These are phyloP conservation scores for Fusarium sp. DNA, from an alignment of 2,329 filamentous ascomycete species.

Conservation along the genomic window DNA sequence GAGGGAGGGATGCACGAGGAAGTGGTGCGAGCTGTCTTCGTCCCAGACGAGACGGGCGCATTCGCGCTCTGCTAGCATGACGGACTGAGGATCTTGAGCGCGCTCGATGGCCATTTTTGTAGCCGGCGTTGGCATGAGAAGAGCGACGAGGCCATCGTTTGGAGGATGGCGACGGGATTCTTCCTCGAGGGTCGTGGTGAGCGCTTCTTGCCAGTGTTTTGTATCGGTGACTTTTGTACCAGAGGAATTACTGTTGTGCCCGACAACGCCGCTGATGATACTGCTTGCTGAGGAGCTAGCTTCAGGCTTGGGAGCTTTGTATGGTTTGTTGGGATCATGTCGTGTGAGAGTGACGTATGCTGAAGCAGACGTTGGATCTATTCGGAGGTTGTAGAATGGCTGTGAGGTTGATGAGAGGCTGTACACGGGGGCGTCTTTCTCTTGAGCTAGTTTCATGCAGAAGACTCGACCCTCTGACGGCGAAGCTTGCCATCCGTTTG, in stretches of 20 bases:
- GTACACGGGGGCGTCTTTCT: slow-evolving; percentile 72
- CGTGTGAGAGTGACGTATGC: slow-evolving; percentile 69
- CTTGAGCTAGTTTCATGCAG: slow-evolving; percentile 66
- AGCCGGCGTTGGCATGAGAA: slow-evolving; percentile 74
- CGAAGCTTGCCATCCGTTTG: slow-evolving; percentile 75
- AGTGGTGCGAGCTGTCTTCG: slow-evolving; percentile 67
- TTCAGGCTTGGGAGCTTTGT: slow-evolving; percentile 55
- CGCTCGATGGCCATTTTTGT: slow-evolving; percentile 71
- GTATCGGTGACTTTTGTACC: slow-evolving; percentile 48
- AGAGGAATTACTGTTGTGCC: slow-evolving; percentile 41
- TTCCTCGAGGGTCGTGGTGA: slow-evolving; percentile 68
- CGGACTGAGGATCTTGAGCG: slow-evolving; percentile 66
- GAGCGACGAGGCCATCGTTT: slow-evolving; percentile 72
- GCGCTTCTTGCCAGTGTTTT: slow-evolving; percentile 67
- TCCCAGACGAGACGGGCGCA: slow-evolving; percentile 79
- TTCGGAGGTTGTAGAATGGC: slow-evolving; percentile 73
- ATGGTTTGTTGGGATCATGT: slow-evolving; percentile 69
- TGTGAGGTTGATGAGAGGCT: slow-evolving; percentile 69
- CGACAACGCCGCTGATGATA: slow-evolving; percentile 48
- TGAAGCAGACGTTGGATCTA: slow-evolving; percentile 72
- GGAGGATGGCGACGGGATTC: slow-evolving; percentile 63
- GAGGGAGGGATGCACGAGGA: slow-evolving; percentile 71
- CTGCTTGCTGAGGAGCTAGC: slow-evolving; percentile 41
- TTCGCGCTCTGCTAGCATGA: slow-evolving; percentile 73
- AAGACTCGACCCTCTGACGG: slow-evolving; percentile 67